Base-by-base conservation (phyloP, 73 alveolate genomes). In the Paramecium tetraurelia region DNA sequence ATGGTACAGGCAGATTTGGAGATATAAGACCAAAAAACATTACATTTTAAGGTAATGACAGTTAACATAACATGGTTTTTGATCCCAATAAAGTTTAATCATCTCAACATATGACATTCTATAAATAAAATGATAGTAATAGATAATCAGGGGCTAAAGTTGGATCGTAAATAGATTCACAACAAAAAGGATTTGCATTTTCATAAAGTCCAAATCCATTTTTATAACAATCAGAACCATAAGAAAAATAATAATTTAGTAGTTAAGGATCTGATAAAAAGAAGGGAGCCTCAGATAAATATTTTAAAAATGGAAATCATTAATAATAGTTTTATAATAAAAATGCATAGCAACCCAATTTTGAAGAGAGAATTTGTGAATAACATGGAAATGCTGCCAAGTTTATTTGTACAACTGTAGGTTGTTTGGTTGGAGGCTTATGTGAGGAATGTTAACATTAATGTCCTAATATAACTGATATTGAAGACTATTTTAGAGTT, bases 1-100 rank as follows among this genome's bases (percentile, higher is more conserved):
- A 35, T 80, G 90, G 90, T 0, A 80, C 90, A 41, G 57, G 90
- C 18, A 40, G 90, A 48, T 80, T 80, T 48, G 75, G 75, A 44
- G 90, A 48, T 40, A 46, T 80, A 3, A 80, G 90, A 80, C 57
- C 70, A 1, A 80, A 80, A 46, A 18, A 40, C 7, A 80, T 80
- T 8, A 80, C 90, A 44, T 80, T 80, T 63, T 44, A 80, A 80
- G 50, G 57, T 2, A 46, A 22, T 46, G 90, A 80, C 20, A 31
- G 57, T 80, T 48, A 80, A 80, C 29, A 72, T 27, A 63, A n/a
- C 50, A 63, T 31, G 40, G 9, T 33, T 18, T 40, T 36, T 36
- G 86, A 72, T 72, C 59, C 86, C 9, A 68, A 22, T 2, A 33
- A 68, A 27, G 57, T 43, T 33, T 29, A 72, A 24, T 27, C 44